Evolutionary conservation across 768 basidiomycete species (phyloP), one percentile per base, ranked within the genome.

Genomic region (Botryobasidium botryosum): DNA sequence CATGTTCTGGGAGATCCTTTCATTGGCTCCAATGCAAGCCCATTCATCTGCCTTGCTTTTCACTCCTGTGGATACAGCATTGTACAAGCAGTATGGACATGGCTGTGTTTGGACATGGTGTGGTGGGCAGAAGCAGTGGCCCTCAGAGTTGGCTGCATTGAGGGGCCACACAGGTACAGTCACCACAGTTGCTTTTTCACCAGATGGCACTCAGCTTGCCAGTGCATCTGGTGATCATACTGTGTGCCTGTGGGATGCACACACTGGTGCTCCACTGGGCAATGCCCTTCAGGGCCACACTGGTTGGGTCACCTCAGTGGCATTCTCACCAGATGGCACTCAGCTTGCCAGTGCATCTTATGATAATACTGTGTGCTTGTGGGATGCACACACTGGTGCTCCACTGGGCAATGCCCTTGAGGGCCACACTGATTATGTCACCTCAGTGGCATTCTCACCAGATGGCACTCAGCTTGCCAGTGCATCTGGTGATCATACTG

Each of bases 341-440:
- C 31, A 7, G n/a, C 5, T 46, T 25, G 25, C 28, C 3, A 31
- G n/a, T 2, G 32, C 15, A 4, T 47, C 47, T 20, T 44, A 21
- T n/a, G 42, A 46, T 24, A 28, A 31, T 24, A 45, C 43, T 12
- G 26, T 48, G 17, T 43, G 23, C 0, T 15, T 48, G 6, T 48
- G 47, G 47, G 40, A 48, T 24, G 26, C 47, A 3, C 7, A 45
- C 13, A 48, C 46, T 2, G 43, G 43, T 18, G 23, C 23, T 8
- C 15, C 5, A 1, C 3, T 46, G 0, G 32, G 45, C 2, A 27
- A 44, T 3, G 18, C 47, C 7, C 17, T 31, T 6, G 2, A 1
- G n/a, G 46, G 27, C 6, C 42, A 48, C 29, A 21, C 12, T 15
- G 3, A 28, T 26, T n/a, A 25, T 7, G 15, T 44, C 1, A 1